A percentile compares a stretch with the other conserved stretches of the same genome.
Conservation (phyloP, 2,329 filamentous ascomycete species). For the Scortechinia acanthostroma region DNA sequence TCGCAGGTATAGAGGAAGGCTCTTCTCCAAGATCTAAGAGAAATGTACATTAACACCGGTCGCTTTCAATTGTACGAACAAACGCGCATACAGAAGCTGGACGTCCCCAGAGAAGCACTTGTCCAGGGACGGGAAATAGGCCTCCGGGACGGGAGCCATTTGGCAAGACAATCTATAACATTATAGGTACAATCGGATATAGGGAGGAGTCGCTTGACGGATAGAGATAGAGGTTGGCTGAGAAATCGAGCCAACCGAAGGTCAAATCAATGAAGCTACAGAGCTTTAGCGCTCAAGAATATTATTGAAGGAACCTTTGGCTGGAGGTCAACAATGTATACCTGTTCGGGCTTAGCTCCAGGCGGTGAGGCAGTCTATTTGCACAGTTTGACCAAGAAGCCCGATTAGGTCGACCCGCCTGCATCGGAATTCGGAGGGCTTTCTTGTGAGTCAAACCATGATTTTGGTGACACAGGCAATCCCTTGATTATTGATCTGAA, state of each 20-base stretch:
- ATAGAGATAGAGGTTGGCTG: neutral
- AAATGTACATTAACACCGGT: too few species aligned
- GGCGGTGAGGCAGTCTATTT: conserved; percentile 1
- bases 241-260: neutral
- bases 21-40: neutral
- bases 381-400: neutral
- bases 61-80: too few species aligned
- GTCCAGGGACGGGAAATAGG: conserved; percentile 2
- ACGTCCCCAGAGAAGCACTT: conserved; percentile 3
- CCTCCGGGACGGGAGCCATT: conserved; percentile 2
- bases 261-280: neutral
- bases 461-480: neutral
- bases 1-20: neutral
- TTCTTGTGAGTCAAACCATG: neutral
- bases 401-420: neutral
- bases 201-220: neutral
- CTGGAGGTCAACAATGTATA: neutral
- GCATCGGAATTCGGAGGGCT: neutral
- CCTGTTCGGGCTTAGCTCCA: neutral
- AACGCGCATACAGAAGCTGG: neutral
- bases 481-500: too few species aligned
- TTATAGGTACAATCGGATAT: neutral
- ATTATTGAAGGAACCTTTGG: neutral
- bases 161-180: conserved; percentile 1
- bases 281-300: neutral